These are phyloP conservation scores for Amaranthus tricolor DNA, from an alignment of 179 eudicot species.

Conservation along the genomic window DNA sequence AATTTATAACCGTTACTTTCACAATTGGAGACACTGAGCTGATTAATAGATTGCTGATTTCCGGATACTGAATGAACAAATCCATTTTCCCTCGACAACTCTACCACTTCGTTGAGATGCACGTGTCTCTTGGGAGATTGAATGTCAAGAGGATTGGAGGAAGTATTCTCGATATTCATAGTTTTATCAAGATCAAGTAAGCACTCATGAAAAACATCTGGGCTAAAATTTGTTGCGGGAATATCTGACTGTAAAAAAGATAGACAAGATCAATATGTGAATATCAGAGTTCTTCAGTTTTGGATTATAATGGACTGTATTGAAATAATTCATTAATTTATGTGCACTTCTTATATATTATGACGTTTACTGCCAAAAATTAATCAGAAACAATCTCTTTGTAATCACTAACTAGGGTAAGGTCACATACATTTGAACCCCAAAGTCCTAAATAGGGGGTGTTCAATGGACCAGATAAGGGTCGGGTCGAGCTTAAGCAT, in stretches of 20 bases:
- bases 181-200: slow-evolving; percentile 28
- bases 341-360: too few species aligned
- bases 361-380: too few species aligned
- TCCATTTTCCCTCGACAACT: slow-evolving; percentile 19
- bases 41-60: slow-evolving; percentile 22
- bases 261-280: slow-evolving; percentile 19
- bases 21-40: slow-evolving; percentile 10
- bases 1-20: slow-evolving; percentile 18
- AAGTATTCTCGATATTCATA: slow-evolving; percentile 18
- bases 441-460: too few species aligned
- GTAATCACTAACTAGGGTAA: too few species aligned
- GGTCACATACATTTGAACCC: too few species aligned
- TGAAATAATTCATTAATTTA: too few species aligned
- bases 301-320: too few species aligned
- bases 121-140: slow-evolving; percentile 9
- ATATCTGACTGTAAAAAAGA: slow-evolving; percentile 47
- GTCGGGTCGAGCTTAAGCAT: too few species aligned
- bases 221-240: slow-evolving; percentile 29
- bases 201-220: slow-evolving; percentile 36
- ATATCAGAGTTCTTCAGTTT: background rate
- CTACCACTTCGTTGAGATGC: slow-evolving; percentile 8
- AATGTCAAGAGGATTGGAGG: background rate
- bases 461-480: too few species aligned
- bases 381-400: too few species aligned
- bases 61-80: slow-evolving; percentile 33